Evolutionary conservation across 148 eudicot genomes (phyloP).

Genomic region (Dianthus caryophyllus): DNA sequence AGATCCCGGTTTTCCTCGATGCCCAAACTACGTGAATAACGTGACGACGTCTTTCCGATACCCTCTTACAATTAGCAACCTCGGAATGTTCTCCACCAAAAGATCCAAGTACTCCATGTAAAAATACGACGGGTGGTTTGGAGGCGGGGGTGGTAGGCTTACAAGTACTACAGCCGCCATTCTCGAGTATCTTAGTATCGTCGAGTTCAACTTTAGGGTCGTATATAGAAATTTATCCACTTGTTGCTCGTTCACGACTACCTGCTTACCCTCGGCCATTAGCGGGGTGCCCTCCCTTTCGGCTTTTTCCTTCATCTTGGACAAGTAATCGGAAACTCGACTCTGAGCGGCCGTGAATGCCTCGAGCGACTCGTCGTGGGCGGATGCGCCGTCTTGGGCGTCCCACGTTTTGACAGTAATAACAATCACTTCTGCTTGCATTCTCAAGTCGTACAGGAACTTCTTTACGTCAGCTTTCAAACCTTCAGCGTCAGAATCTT

Average conservation of each 20-base stretch:
- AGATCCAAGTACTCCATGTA: constrained; percentile 98
- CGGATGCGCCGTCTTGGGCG: constrained; percentile 48
- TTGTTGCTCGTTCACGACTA: constrained; percentile 77
- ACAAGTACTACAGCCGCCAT: constrained; percentile 98
- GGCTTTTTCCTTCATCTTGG: constrained; percentile 56
- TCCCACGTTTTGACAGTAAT: constrained; percentile 93
- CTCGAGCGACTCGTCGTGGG: constrained; percentile 72
- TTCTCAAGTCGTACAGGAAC: constrained; percentile 86
- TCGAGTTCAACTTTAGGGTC: constrained; percentile 76
- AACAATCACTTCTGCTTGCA: constrained; percentile 97
- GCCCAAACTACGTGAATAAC: constrained; percentile 61
- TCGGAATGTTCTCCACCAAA: constrained; percentile 92
- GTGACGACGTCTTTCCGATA: constrained; percentile 92
- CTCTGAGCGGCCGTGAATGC: constrained; percentile 67
- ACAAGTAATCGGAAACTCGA: constrained; percentile 57
- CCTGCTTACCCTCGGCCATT: constrained; percentile 78
- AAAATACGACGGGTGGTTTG: constrained; percentile 73
- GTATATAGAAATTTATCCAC: constrained; percentile 92
- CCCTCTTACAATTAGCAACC: constrained; percentile 89
- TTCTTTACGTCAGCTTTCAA: constrained; percentile 87
- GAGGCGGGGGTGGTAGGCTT: constrained; percentile 88
- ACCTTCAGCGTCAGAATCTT: constrained; percentile 85
- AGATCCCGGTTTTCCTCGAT: constrained; percentile 3
- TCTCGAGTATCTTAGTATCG: constrained; percentile 72
- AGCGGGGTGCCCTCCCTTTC: constrained; percentile 48